phyloP scores from a whole-genome alignment of 2,329 filamentous ascomycete genomes.

The Parastagonospora avenae region DNA sequence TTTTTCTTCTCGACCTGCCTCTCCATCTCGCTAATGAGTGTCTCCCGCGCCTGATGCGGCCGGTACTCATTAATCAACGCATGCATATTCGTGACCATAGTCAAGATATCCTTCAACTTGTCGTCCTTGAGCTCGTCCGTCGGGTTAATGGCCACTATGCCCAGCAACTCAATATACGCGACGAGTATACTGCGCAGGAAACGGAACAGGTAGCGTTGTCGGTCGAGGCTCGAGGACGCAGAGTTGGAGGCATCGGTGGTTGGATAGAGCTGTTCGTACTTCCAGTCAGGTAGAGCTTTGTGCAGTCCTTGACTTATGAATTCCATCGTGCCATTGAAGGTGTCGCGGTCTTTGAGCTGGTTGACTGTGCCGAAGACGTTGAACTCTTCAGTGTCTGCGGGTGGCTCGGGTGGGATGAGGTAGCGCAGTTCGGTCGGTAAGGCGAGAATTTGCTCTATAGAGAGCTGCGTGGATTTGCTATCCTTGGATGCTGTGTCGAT shows the following conservation, averaged over 20 bases:
- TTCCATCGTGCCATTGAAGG: constrained; percentile 32
- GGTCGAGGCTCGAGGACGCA: constrained; percentile 57
- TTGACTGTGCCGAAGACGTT: constrained; percentile 74
- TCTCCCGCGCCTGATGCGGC: constrained; percentile 89
- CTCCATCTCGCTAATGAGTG: constrained; percentile 85
- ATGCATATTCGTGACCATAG: constrained; percentile 87
- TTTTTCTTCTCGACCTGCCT: constrained; percentile 75
- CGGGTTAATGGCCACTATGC: constrained; percentile 71
- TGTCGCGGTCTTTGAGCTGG: constrained; percentile 31
- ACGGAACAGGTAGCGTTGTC: constrained; percentile 69
- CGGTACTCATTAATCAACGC: constrained; percentile 93
- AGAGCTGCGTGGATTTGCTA: constrained; percentile 15
- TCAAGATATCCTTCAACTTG: constrained; percentile 79
- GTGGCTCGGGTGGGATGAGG: constrained; percentile 81
- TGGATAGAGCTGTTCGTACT: constrained; percentile 73
- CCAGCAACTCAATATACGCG: constrained; percentile 85
- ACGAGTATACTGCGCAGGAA: constrained; percentile 84
- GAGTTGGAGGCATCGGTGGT: constrained; percentile 52
- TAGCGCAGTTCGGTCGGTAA: constrained; percentile 74
- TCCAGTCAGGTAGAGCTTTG: constrained; percentile 70
- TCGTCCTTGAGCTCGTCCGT: constrained; percentile 65
- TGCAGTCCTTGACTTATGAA: constrained; percentile 35
- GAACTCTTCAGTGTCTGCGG: constrained; percentile 68
- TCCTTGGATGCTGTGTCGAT: constrained; percentile 13
- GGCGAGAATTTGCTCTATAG: constrained; percentile 44